These are phyloP conservation scores for Wickerhamiella alocasiicola DNA, from an alignment of 805 yeast genomes.

Conservation along the genomic window DNA sequence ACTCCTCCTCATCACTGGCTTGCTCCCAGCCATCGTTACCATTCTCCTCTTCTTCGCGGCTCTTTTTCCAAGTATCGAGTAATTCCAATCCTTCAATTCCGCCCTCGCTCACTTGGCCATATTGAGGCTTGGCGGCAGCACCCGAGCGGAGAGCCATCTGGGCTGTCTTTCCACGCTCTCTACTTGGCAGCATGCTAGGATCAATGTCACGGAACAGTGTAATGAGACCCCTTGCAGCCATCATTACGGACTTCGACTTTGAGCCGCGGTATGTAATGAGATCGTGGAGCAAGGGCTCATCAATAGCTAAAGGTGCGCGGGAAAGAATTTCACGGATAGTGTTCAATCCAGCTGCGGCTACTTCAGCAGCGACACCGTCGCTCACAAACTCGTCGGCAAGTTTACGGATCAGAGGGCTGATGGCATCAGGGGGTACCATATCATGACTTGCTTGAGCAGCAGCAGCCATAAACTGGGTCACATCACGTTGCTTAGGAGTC, in stretches of 20 bases:
- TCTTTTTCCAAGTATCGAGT: conserved; percentile 72
- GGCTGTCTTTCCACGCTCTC: conserved; percentile 89
- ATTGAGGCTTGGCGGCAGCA: conserved; percentile 33
- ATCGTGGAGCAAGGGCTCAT: conserved; percentile 76
- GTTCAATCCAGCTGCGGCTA: conserved; percentile 94
- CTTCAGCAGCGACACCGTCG: conserved; percentile 97
- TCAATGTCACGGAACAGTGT: conserved; percentile 86
- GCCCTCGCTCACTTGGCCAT: conserved; percentile 44
- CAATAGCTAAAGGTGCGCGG: conserved; percentile 92
- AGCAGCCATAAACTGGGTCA: conserved; percentile 94
- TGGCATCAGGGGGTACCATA: conserved; percentile 89
- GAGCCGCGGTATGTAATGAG: conserved; percentile 83
- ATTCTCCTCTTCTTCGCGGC: conserved; percentile 46
- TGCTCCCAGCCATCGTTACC: conserved; percentile 51
- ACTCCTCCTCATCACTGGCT: conserved; percentile 38
- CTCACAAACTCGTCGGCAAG: conserved; percentile 96
- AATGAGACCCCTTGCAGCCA: conserved; percentile 85
- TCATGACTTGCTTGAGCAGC: conserved; percentile 95
- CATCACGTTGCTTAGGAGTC: conserved; percentile 89
- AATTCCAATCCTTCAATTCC: conserved; percentile 87
- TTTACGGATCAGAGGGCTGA: conserved; percentile 69
- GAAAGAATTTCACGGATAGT: conserved; percentile 86
- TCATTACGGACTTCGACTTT: conserved; percentile 83
- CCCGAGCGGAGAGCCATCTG: conserved; percentile 64
- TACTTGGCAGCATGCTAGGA: conserved; percentile 82